Evolutionary conservation across 805 yeast genomes (phyloP).

Genomic region (Barnettozyma californica): DNA sequence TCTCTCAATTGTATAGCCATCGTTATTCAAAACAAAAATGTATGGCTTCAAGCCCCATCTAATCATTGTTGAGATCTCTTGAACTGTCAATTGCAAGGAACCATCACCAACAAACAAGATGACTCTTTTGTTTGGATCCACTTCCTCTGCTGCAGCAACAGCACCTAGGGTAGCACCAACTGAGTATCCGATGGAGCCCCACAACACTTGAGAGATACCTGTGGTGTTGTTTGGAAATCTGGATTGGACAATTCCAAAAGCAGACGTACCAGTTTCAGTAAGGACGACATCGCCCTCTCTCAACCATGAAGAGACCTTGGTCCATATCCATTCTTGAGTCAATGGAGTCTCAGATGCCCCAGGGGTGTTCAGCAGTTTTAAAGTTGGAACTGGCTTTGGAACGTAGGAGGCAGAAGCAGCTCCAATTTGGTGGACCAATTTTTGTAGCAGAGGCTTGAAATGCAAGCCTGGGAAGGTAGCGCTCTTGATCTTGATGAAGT

Average conservation of each 20-base stretch:
- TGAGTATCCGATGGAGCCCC: slow-evolving; percentile 69
- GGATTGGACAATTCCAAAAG: slow-evolving; percentile 64
- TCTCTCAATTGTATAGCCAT: slow-evolving; percentile 72
- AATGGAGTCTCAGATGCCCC: slow-evolving; percentile 40
- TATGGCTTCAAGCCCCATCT: slow-evolving; percentile 65
- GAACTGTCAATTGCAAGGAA: slow-evolving; percentile 68
- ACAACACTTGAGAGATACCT: slow-evolving; percentile 69
- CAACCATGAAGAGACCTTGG: slow-evolving; percentile 55
- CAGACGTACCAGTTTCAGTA: slow-evolving; percentile 73
- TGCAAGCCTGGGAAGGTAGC: slow-evolving; percentile 71
- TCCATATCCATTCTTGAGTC: slow-evolving; percentile 68
- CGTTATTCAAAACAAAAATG: slow-evolving; percentile 63
- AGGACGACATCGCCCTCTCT: slow-evolving; percentile 61
- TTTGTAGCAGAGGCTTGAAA: slow-evolving; percentile 53
- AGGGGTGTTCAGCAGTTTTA: slow-evolving; percentile 42
- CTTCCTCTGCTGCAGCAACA: slow-evolving; percentile 34
- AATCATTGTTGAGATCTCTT: slow-evolving; percentile 65
- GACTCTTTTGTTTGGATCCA: slow-evolving; percentile 56
- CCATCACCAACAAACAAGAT: slow-evolving; percentile 72
- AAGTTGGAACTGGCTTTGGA: slow-evolving; percentile 52
- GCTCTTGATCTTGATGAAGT: slow-evolving; percentile 61
- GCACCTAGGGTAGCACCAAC: slow-evolving; percentile 15
- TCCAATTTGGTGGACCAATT: slow-evolving; percentile 34
- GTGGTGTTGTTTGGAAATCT: slow-evolving; percentile 56
- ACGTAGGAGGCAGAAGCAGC: slow-evolving; percentile 37